Evolutionary conservation across 176 grass and related monocot genomes (phyloP), one percentile per base, ranked within the genome.

Genomic region (sorghum (Sorghum bicolor)): DNA sequence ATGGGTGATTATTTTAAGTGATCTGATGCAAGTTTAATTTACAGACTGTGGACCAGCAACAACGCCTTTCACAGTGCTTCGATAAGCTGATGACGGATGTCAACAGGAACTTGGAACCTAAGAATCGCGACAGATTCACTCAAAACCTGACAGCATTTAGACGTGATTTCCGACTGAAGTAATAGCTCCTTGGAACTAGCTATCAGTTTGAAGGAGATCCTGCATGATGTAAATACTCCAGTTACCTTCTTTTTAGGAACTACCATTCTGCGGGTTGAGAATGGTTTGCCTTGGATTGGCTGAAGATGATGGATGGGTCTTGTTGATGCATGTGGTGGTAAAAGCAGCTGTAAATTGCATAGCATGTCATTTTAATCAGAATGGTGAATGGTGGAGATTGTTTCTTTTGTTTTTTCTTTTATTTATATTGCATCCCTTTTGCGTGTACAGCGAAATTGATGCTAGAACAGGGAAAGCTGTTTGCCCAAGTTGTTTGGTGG

Each of bases 41-140:
- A 76, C 93, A 99, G 97, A 75, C 91, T 61, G 86, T 87, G 28
- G 93, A 99, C 55, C 97, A 96, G 67, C 87, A 96, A 73, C 93
- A 96, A 80, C 93, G 84, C 83, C 87, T 99, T 44, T 96, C 91
- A 0, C 91, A 84, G 66, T 99, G 97, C 82, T 99, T 99, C 3
- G 93, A 99, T 70, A 99, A 96, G 78, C 79, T 99, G 70, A 99
- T 99, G 97, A 83, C 65, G 32, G 97, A 99, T 77, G 97, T 99
- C 50, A 91, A 88, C 28, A 92, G 92, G 81, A 99, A 89, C 84
- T 81, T 99, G 85, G 97, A 99, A 89, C 91, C 93, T 30, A 99
- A 96, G 88, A 99, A 96, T 70, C 89, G 93, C 58, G 97, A 99
- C 63, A 99, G 89, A 89, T 99, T 99, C 81, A 96, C 93, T 83